These are phyloP conservation scores for Kluyveromyces wickerhamii DNA, from an alignment of 805 yeast species.

Conservation along the genomic window DNA sequence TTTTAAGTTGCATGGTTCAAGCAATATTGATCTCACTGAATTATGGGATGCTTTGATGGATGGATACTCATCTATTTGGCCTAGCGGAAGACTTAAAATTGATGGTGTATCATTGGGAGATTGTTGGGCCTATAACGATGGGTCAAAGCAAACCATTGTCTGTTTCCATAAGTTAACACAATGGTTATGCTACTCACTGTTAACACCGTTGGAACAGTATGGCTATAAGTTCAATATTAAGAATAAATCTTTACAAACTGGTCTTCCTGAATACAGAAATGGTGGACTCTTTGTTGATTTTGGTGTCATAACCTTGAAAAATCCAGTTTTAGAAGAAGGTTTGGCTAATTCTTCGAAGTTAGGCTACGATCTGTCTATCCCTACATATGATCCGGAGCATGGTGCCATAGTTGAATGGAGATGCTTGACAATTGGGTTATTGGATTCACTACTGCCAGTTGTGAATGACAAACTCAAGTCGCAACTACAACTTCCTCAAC, in stretches of 20 bases:
- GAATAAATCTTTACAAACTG: conserved; percentile 41
- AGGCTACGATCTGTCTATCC: conserved; percentile 29
- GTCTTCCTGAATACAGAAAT: conserved; percentile 54
- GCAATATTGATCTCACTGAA: conserved; percentile 36
- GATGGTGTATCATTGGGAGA: conserved; percentile 52
- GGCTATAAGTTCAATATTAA: conserved; percentile 35
- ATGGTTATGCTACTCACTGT: conserved; percentile 56
- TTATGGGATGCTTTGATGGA: conserved; percentile 50
- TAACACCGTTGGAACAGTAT: conserved; percentile 42
- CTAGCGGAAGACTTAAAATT: conserved; percentile 44
- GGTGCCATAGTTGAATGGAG: conserved; percentile 65
- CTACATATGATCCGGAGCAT: conserved; percentile 45
- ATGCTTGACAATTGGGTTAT: conserved; percentile 48
- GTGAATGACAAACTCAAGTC: conserved; percentile 40
- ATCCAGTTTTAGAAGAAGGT: conserved; percentile 33
- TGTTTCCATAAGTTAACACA: conserved; percentile 62
- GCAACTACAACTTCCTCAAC: conserved; percentile 43
- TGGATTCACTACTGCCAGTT: conserved; percentile 45
- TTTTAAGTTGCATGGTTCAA: conserved; percentile 14
- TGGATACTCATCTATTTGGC: conserved; percentile 56
- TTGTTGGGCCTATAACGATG: conserved; percentile 43
- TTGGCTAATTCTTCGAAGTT: conserved; percentile 28
- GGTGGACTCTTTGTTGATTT: conserved; percentile 58
- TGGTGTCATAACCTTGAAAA: conserved; percentile 42
- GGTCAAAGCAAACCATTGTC: conserved; percentile 34